Evolutionary conservation across 2,329 filamentous ascomycete species (phyloP), one percentile per base, ranked within the genome.

Genomic region (Penicillium sp.): DNA sequence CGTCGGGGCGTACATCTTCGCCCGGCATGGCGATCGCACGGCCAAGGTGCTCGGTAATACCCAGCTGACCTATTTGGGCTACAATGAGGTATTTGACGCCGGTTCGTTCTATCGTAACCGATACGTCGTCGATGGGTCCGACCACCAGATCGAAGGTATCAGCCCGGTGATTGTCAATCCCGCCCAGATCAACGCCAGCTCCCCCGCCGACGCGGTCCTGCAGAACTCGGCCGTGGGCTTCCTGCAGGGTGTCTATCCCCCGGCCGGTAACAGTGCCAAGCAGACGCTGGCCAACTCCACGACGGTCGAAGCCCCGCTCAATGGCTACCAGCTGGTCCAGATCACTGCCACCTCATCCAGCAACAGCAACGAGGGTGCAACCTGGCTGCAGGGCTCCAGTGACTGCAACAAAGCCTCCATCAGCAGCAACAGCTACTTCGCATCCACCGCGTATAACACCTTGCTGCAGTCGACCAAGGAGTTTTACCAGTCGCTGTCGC

Each of bases 11-110:
- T 93, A 90, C 69, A 83, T 95, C 69, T 95, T 94, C 75, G 83
- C 88, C 59, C 86, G 90, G 39, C 90, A 96, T 72, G 90, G 90
- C 49, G 90, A 96, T 69, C 83, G 90, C 47, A 91, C 89, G 0
- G 73, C 88, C 54, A 95, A 95, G 73, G 76, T 81, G 13, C 82
- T 81, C 53, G 75, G 82, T 39, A 85, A 86, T 9, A 82, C 87
- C 27, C 78, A 79, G 56, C 72, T 96, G 65, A 95, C 90, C 9
- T 78, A 85, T 50, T 78, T 95, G 44, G 90, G 90, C 29, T 89
- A 90, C 64, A 72, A 78, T 41, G 77, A 96, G 72, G 82, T 90
- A 57, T 85, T 82, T 69, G 74, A 76, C 40, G 84, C 85, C 0
- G 90, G 88, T 52, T 67, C 74, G 48, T 91, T 84, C 77, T 95